Conservation (phyloP, 2,329 filamentous ascomycete genomes). For the Phialophora expanda region DNA sequence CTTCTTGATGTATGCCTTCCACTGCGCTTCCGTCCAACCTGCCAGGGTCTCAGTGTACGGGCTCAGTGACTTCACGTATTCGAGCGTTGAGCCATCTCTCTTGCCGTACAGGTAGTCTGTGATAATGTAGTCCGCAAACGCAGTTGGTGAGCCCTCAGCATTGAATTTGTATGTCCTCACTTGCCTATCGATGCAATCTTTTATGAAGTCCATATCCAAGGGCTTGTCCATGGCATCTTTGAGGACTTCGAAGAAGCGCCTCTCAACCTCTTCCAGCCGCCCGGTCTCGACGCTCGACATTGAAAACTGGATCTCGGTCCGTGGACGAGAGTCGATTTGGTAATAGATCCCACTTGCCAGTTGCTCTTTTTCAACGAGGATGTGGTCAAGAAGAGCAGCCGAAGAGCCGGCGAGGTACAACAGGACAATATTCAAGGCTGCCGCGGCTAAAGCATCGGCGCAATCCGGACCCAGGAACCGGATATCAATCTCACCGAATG, state of each 20-base stretch:
- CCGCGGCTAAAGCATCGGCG: slow-evolving; percentile 69
- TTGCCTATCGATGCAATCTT: slow-evolving; percentile 83
- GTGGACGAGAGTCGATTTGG: slow-evolving; percentile 77
- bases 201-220: slow-evolving; percentile 87
- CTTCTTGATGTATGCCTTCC: slow-evolving; percentile 79
- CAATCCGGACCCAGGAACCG: slow-evolving; percentile 86
- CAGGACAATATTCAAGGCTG: slow-evolving; percentile 78
- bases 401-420: slow-evolving; percentile 92
- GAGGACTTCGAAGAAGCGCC: slow-evolving; percentile 82
- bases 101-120: slow-evolving; percentile 90
- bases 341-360: slow-evolving; percentile 84
- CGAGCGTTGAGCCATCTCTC: slow-evolving; percentile 78
- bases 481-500: slow-evolving; percentile 83
- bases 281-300: slow-evolving; percentile 85
- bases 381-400: slow-evolving; percentile 87
- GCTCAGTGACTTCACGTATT: slow-evolving; percentile 58
- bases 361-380: slow-evolving; percentile 89
- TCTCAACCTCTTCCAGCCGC: slow-evolving; percentile 81
- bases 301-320: slow-evolving; percentile 82
- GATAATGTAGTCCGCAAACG: slow-evolving; percentile 85
- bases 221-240: slow-evolving; percentile 79
- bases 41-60: slow-evolving; percentile 69
- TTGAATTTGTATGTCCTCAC: slow-evolving; percentile 80
- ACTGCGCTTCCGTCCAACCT: slow-evolving; percentile 80
- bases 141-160: slow-evolving; percentile 78